Evolutionary conservation across 2,329 filamentous ascomycete genomes (phyloP), one percentile per base, ranked within the genome.

Genomic region (Gliomastix tumulicola): DNA sequence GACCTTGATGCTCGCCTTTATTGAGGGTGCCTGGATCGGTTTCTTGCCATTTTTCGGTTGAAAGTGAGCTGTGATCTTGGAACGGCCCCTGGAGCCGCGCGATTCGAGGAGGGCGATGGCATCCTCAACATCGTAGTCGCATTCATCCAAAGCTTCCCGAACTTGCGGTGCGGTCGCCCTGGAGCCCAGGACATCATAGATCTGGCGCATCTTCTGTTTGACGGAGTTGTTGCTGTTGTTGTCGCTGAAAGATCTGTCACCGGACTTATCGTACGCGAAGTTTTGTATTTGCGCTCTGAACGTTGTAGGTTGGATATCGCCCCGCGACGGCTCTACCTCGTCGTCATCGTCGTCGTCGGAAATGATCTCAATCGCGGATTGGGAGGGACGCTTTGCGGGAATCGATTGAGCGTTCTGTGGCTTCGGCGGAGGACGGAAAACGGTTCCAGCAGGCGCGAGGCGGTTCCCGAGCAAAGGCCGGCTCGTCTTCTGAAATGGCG

Each of bases 361-460:
- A n/a, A 60, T 57, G 38, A 71, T 64, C 13, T 68, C 61, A 33
- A 75, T 65, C 19, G 70, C 53, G 38, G 64, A 56, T 15, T 50
- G 48, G 12, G 57, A 57, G 4, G 63, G 55, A 16, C 57, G 51
- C 43, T 64, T 67, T 36, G 56, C 45, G 16, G 44, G 44, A 17
- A 47, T 39, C 34, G 45, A 42, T 16, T 50, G n/a, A 36, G 22
- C 48, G 42, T 17, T 41, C 46, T 43, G 43, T 6, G 38, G 41
- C 37, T 49, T 48, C 20, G 57, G 52, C 4, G 65, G 70, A 27
- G 75, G 66, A 44, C 76, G 73, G 50, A 84, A 90, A 9, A 70
- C 59, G 1, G 88, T 94, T 7, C 88, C 84, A 32, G 79, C 74
- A 20, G 88, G 85, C 23, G 86, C 84, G 66, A 94, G 83, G 31